Percentiles rank a stretch among this genome's conserved stretches.
These are phyloP conservation scores for maize (Zea mays) DNA, from an alignment of 176 grass and related monocot species.

Conservation along the genomic window Zm-B73-REFERENCE-NAM-5.0 NC_050098.1:172894001-172894500, in stretches of 20 bases:
- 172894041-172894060: too few relatives aligned
- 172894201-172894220: constrained; percentile 16
- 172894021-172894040: too few relatives aligned
- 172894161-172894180: too few relatives aligned
- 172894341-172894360: constrained; percentile 31
- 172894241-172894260: constrained; percentile 7
- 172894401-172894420: not conserved
- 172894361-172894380: constrained; percentile 52
- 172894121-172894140: too few relatives aligned
- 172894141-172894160: too few relatives aligned
- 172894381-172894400: constrained; percentile 3
- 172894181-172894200: too few relatives aligned
- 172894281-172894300: constrained; percentile 35
- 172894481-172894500: not conserved
- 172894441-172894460: not conserved
- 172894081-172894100: too few relatives aligned
- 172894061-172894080: too few relatives aligned
- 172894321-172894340: constrained; percentile 34
- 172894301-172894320: constrained; percentile 39
- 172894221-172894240: constrained; percentile 22
- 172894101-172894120: too few relatives aligned
- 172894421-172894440: not conserved
- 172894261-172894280: constrained; percentile 39
- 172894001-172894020: too few relatives aligned
- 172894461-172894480: constrained; percentile 5